Base-by-base conservation (phyloP, 2,329 filamentous ascomycete species). In the Cladosporium sp. region DNA sequence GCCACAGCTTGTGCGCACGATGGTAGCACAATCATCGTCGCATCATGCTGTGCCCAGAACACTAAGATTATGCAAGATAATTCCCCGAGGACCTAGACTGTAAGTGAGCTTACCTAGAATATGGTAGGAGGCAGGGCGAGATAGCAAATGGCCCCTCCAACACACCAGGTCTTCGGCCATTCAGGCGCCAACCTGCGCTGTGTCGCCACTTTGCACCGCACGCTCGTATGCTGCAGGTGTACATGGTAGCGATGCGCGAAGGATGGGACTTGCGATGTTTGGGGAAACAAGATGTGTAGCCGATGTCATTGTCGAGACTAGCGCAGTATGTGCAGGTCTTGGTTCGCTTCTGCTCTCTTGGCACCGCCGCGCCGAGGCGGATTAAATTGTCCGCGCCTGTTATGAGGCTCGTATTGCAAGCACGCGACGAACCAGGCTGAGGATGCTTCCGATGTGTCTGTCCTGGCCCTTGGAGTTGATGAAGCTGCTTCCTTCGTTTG, bases 231-330 rank as follows among this genome's bases (percentile, higher is more conserved):
- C 52, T 12, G 55, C 55, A 57, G 33, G 4, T n/a, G 31, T 57
- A 37, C 55, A 57, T 37, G 49, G 49, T 29, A 16, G 49, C 49
- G 26, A 29, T 52, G 49, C 21, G 23, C 49, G 49, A 57, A 57
- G 33, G 55, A 33, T 12, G 52, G 26, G 29, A 29, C 52, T 56
- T 56, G 28, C 23, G 28, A 31, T 28, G 50, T 53, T 53, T 31
- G 31, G 52, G 28, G 28, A 56, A 33, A 56, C 52, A 56, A 57
- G 33, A 33, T 57, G 31, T 57, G 55, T 37, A 37, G 33, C 31
- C 31, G 31, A 57, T 26, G 55, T 57, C 29, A 28, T 28, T 16
- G 14, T 57, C 21, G 31, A n/a, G 29, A 12, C 55, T 57, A 37
- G 55, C 12, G 55, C 29, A 3, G 33, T 11, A 3, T 16, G 1